A percentile compares a stretch with the other conserved stretches of the same genome.
Evolutionary conservation across 495 filamentous ascomycete species (phyloP).

Genomic region (Delitschia confertaspora): DNA sequence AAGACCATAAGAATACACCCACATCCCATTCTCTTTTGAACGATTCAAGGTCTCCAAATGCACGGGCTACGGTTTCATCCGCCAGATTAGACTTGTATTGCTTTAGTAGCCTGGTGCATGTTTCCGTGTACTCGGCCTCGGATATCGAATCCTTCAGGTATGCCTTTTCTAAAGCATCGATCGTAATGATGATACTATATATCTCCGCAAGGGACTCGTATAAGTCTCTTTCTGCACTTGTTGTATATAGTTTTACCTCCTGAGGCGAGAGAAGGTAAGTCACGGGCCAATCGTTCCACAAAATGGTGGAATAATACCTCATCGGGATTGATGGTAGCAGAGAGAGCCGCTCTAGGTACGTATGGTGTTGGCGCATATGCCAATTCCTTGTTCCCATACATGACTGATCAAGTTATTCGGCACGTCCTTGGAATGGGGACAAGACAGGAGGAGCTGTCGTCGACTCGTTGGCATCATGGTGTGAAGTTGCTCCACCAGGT

Average conservation of each 20-base stretch:
- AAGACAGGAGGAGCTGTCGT: no score
- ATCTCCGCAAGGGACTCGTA: slow-evolving; percentile 95
- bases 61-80: slow-evolving; percentile 72
- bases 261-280: slow-evolving; percentile 30
- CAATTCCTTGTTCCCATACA: slow-evolving; percentile 42
- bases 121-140: slow-evolving; percentile 89
- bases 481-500: no score
- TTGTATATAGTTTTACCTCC: slow-evolving; percentile 88
- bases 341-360: slow-evolving; percentile 65
- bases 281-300: no score
- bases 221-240: slow-evolving; percentile 77
- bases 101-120: slow-evolving; percentile 82
- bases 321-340: slow-evolving; percentile 85
- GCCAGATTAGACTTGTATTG: slow-evolving; percentile 92
- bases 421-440: no score
- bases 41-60: slow-evolving; percentile 81
- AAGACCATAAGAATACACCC: slow-evolving; percentile 32
- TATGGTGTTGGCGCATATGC: slow-evolving; percentile 86
- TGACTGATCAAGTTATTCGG: slow-evolving; percentile 8
- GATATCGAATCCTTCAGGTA: slow-evolving; percentile 93
- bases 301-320: slow-evolving; percentile 48
- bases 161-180: slow-evolving; percentile 93
- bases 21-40: slow-evolving; percentile 93
- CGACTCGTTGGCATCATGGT: no score
- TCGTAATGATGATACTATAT: slow-evolving; percentile 91